These are phyloP conservation scores for Globisporangium middletonii DNA, from an alignment of 352 stramenopile genomes.

Conservation along the genomic window DNA sequence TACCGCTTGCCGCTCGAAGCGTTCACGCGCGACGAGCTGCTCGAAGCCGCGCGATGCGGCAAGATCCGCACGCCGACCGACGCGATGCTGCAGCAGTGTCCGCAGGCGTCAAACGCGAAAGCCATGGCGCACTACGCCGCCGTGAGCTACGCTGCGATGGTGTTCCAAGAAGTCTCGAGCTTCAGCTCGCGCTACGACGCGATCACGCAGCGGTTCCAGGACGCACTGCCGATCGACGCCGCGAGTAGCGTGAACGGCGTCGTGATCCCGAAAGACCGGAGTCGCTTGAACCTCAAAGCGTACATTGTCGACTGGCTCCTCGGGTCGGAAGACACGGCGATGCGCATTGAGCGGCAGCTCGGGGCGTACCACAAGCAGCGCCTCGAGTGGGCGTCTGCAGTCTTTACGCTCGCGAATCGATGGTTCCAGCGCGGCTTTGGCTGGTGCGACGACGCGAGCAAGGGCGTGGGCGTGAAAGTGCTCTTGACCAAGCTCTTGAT, in stretches of 20 bases:
- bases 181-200: constrained; percentile 48
- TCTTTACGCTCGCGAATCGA: constrained; percentile 50
- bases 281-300: constrained; percentile 33
- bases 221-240: constrained; percentile 38
- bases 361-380: constrained; percentile 46
- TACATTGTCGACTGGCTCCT: constrained; percentile 58
- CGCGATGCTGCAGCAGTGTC: constrained; percentile 38
- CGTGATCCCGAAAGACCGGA: constrained; percentile 41
- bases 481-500: constrained; percentile 48
- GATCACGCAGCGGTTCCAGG: constrained; percentile 25
- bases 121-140: constrained; percentile 68
- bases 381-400: constrained; percentile 47
- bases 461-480: constrained; percentile 59
- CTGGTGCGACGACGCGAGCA: constrained; percentile 52
- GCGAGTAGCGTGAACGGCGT: constrained; percentile 31
- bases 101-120: constrained; percentile 37
- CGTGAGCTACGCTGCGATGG: constrained; percentile 45
- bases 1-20: constrained; percentile 50
- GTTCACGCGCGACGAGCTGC: constrained; percentile 61
- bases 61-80: constrained; percentile 50
- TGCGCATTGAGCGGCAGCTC: constrained; percentile 38
- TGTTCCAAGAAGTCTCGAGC: constrained; percentile 51
- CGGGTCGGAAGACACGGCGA: constrained; percentile 38
- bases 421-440: constrained; percentile 61
- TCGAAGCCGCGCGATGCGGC: constrained; percentile 27